phyloP scores from a whole-genome alignment of 169 alveolate genomes.

The Cryptosporidium parvum region DNA sequence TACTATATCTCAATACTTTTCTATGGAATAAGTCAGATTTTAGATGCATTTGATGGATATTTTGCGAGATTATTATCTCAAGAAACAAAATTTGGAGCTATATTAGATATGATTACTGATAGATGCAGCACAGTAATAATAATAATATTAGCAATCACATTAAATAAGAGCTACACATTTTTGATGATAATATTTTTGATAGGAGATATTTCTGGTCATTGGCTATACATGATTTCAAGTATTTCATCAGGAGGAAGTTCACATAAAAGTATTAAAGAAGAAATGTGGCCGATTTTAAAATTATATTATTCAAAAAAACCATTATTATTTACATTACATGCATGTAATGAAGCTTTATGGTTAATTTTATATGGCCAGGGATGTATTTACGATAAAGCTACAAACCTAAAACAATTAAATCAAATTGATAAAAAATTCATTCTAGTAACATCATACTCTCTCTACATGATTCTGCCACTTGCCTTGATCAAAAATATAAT shows the following conservation, averaged over 20 bases:
- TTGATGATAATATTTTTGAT: not conserved
- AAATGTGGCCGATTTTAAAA: conserved; percentile 45
- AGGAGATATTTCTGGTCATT: conserved; percentile 61
- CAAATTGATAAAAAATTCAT: not conserved
- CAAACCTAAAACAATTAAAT: not conserved
- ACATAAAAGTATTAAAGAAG: conserved; percentile 8
- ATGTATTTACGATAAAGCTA: not conserved
- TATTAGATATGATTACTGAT: conserved; percentile 68
- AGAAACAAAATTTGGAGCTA: conserved; percentile 67
- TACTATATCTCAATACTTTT: conserved; percentile 17
- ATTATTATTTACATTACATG: conserved; percentile 49
- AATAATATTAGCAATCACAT: conserved; percentile 14
- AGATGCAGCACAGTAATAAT: conserved; percentile 61
- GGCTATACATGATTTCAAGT: conserved; percentile 69
- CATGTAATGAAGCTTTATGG: conserved; percentile 67
- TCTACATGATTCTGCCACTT: not conserved
- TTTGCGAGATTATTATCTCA: conserved; percentile 56
- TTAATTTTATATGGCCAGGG: conserved; percentile 10
- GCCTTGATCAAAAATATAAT: conserved; percentile 26
- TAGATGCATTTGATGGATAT: conserved; percentile 67
- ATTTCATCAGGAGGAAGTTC: conserved; percentile 11
- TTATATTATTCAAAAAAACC: conserved; percentile 48
- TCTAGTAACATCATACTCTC: not conserved
- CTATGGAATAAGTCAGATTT: conserved; percentile 45
- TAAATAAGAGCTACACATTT: not conserved